phyloP scores from a whole-genome alignment of 192 early-diverging fungal species.

The Kappamyces sp. region DNA sequence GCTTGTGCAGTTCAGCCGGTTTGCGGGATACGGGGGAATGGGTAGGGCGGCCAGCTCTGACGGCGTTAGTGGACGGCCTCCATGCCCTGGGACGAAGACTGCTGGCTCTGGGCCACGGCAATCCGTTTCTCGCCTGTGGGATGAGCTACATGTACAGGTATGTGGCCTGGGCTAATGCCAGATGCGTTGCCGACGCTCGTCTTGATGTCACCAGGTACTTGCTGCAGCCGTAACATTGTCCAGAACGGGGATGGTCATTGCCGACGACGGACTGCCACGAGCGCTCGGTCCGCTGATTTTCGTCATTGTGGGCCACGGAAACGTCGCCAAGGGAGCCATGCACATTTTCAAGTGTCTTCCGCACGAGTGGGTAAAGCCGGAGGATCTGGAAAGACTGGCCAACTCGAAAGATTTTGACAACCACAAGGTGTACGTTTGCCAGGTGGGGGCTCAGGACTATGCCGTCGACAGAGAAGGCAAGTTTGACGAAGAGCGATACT shows the following conservation, averaged over 20 bases:
- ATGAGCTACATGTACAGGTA: conserved; percentile 42
- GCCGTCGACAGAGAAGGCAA: conserved; percentile 65
- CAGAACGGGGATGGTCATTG: conserved; percentile 74
- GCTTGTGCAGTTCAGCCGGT: conserved; percentile 85
- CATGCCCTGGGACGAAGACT: conserved; percentile 89
- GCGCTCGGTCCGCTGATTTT: conserved; percentile 86
- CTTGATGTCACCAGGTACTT: conserved; percentile 50
- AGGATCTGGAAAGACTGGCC: conserved; percentile 40
- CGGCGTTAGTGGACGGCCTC: conserved; percentile 84
- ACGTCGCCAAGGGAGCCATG: conserved; percentile 86
- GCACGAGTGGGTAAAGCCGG: conserved; percentile 75
- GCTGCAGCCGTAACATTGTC: no score
- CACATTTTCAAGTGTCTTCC: conserved; percentile 88
- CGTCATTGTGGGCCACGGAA: conserved; percentile 85
- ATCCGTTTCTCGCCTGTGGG: conserved; percentile 72
- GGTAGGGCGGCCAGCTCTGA: conserved; percentile 51
- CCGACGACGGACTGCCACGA: conserved; percentile 80
- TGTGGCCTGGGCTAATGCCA: no score
- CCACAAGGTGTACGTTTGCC: conserved; percentile 73
- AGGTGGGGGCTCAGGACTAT: conserved; percentile 77
- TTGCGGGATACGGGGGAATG: conserved; percentile 90
- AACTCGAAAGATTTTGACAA: conserved; percentile 52
- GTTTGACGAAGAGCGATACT: conserved; percentile 64
- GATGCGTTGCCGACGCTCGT: conserved; percentile 46
- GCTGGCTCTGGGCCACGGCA: conserved; percentile 85